Evolutionary conservation across 192 early-diverging fungal genomes (phyloP).

Genomic region (Backusella psychrophila): DNA sequence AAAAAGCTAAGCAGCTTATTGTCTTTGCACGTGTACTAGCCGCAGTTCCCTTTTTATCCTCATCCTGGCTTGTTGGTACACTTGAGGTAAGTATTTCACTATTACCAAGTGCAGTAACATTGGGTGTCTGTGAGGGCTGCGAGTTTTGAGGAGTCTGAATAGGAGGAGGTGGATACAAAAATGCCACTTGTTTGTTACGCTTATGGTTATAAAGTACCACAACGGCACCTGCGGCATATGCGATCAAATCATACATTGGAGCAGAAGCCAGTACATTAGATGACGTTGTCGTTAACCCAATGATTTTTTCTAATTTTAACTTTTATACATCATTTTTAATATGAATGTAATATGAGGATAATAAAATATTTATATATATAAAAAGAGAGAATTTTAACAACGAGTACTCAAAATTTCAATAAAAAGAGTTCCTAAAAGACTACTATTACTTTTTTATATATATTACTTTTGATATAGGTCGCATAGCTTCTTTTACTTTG

Average conservation of each 20-base stretch:
- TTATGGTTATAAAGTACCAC: constrained; percentile 75
- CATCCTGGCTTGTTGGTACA: not conserved
- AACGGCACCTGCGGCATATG: constrained; percentile 74
- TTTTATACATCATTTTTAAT: constrained; percentile 13
- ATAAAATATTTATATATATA: too few relatives aligned
- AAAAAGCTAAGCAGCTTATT: constrained; percentile 71
- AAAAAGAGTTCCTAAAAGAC: constrained; percentile 5
- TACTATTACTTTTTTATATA: not conserved
- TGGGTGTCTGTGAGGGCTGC: not conserved
- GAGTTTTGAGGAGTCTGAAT: constrained; percentile 2
- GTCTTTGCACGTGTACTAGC: constrained; percentile 55
- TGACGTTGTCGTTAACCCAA: constrained; percentile 60
- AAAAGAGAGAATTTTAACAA: not conserved
- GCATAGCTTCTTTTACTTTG: constrained; percentile 25
- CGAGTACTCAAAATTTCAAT: not conserved
- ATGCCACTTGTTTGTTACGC: constrained; percentile 61
- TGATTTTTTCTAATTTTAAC: constrained; percentile 64
- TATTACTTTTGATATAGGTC: constrained; percentile 20
- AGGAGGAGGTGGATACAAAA: constrained; percentile 41
- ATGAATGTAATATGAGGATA: not conserved
- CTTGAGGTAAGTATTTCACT: not conserved
- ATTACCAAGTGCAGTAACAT: constrained; percentile 4
- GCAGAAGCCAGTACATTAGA: constrained; percentile 52
- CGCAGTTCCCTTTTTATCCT: constrained; percentile 24
- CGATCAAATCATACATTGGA: constrained; percentile 53